Conservation (phyloP, 331 rosid species). For the Pyracantha coccinea region DNA sequence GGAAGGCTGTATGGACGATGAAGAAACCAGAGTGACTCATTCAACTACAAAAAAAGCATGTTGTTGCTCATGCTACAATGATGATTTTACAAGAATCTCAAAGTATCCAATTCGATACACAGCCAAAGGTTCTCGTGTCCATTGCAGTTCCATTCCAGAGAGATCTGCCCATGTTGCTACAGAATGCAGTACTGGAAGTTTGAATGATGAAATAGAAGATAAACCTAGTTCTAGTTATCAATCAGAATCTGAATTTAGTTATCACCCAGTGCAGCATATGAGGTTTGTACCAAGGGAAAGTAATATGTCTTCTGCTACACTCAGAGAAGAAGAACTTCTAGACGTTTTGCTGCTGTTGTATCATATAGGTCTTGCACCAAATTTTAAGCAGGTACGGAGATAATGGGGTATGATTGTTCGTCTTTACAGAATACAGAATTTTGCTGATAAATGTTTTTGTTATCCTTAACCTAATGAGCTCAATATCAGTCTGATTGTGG, state of each 20-base stretch:
- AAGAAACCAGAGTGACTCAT: slow-evolving; percentile 77
- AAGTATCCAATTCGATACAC: slow-evolving; percentile 61
- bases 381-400: slow-evolving; percentile 78
- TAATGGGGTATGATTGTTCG: not conserved
- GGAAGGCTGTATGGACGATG: slow-evolving; percentile 92
- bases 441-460: not conserved
- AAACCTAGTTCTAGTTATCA: slow-evolving; percentile 89
- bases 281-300: slow-evolving; percentile 59
- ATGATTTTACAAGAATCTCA: slow-evolving; percentile 53
- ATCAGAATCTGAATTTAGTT: slow-evolving; percentile 71
- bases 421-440: not conserved
- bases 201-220: slow-evolving; percentile 77
- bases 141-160: slow-evolving; percentile 66
- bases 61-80: slow-evolving; percentile 78
- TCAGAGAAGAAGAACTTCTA: slow-evolving; percentile 85
- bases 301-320: slow-evolving; percentile 52
- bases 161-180: slow-evolving; percentile 75
- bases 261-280: slow-evolving; percentile 46
- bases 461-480: not conserved
- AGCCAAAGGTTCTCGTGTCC: slow-evolving; percentile 65
- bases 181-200: slow-evolving; percentile 76
- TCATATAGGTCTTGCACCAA: slow-evolving; percentile 83
- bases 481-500: not conserved
- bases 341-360: slow-evolving; percentile 77
- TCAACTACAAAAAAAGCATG: slow-evolving; percentile 76